phyloP scores from a whole-genome alignment of 2,329 filamentous ascomycete genomes.

The Neopestalotiopsis rosae region DNA sequence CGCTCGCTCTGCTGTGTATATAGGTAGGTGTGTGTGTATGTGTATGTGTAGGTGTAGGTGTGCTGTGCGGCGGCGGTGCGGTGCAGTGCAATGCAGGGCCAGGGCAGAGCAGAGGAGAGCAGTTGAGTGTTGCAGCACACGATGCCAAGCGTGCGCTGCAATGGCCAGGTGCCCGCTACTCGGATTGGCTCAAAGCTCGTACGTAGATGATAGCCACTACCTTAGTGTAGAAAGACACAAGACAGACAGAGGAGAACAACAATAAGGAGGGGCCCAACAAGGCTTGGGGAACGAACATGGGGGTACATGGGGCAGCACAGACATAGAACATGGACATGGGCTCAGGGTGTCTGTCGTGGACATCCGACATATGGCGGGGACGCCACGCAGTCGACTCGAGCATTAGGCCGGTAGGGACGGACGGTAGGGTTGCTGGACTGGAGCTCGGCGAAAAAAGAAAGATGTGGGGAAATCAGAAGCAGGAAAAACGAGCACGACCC shows the following conservation, averaged over 20 bases:
- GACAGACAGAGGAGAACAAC: too few species aligned
- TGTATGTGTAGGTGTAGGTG: neutral
- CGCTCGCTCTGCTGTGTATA: too few species aligned
- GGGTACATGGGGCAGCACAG: neutral
- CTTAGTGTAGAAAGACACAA: too few species aligned
- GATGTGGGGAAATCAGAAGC: neutral
- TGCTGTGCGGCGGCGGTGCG: neutral
- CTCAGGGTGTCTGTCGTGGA: neutral
- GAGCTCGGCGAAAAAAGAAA: slow-evolving; percentile 1
- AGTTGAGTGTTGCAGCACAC: neutral
- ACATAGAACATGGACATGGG: neutral
- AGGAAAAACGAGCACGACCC: neutral
- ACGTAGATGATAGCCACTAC: too few species aligned
- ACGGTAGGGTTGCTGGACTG: neutral
- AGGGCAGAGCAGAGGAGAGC: neutral
- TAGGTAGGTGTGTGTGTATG: too few species aligned
- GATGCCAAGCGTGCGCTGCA: neutral
- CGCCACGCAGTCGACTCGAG: neutral
- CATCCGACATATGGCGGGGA: neutral
- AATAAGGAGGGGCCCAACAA: neutral
- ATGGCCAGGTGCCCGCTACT: neutral
- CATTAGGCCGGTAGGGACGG: neutral
- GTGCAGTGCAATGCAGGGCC: neutral
- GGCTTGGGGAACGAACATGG: slow-evolving; percentile 1
- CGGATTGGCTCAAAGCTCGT: neutral